Percentiles rank a stretch among this genome's conserved stretches.
These are phyloP conservation scores for Podaxis rugospora DNA, from an alignment of 768 basidiomycete genomes.

Conservation along the genomic window DNA sequence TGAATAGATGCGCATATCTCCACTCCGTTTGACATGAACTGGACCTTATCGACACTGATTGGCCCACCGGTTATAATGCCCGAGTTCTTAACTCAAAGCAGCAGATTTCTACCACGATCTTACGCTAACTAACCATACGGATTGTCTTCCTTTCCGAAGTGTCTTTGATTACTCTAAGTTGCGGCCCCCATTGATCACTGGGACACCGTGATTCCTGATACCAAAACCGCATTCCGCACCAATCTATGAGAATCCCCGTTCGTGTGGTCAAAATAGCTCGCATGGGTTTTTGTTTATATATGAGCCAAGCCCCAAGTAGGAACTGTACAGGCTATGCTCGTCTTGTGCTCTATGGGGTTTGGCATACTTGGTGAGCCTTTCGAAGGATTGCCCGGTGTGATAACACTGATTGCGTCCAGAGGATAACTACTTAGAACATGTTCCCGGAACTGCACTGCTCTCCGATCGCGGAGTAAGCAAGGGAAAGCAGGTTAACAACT, in stretches of 20 bases:
- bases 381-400: neutral
- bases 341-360: conserved; percentile 22
- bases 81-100: neutral
- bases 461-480: conserved; percentile 33
- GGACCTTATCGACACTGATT: neutral
- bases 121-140: neutral
- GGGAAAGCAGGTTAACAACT: conserved; percentile 24
- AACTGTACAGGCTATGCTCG: neutral
- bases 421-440: conserved; percentile 30
- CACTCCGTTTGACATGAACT: neutral
- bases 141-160: neutral
- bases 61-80: neutral
- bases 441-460: conserved; percentile 37
- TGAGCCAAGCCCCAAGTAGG: neutral
- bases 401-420: conserved; percentile 17
- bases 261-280: neutral
- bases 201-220: neutral
- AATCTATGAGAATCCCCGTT: neutral
- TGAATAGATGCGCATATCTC: neutral
- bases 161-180: neutral
- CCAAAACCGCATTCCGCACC: no score
- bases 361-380: conserved; percentile 31
- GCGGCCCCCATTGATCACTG: neutral
- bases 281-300: neutral
- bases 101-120: neutral